A percentile compares a stretch with the other conserved stretches of the same genome.
phyloP scores from a whole-genome alignment of 2,329 filamentous ascomycete genomes.

The Thermothelomyces thermophilus region DNA sequence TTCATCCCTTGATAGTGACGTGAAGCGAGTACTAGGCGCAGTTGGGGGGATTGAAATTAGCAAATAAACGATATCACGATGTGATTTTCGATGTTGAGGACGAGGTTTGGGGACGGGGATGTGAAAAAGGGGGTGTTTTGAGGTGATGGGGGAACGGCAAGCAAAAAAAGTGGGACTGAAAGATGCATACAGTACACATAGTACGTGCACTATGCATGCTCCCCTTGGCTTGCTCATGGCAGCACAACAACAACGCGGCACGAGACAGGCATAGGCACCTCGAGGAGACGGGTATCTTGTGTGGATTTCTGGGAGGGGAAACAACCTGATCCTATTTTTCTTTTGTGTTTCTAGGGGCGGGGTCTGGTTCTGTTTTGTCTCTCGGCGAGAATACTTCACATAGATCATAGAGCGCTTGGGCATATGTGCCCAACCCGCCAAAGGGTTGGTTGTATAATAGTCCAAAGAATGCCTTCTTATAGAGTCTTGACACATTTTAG shows the following conservation, averaged over 20 bases:
- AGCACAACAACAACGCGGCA: constrained; percentile 1
- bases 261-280: not conserved
- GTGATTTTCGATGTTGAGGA: not conserved
- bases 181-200: not conserved
- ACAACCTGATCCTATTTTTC: constrained; percentile 6
- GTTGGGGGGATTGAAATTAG: constrained; percentile 69
- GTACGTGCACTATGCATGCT: not conserved
- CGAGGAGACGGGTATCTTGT: not conserved
- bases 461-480: constrained; percentile 17
- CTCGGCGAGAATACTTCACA: constrained; percentile 18
- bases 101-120: not conserved
- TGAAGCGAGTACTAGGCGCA: constrained; percentile 41
- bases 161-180: not conserved
- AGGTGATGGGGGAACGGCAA: not conserved
- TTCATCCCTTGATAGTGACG: not conserved
- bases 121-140: constrained; percentile 1
- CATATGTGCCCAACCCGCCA: constrained; percentile 18
- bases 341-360: constrained; percentile 13
- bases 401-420: constrained; percentile 23
- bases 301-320: not conserved
- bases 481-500: too few species aligned
- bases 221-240: constrained; percentile 1
- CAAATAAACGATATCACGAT: constrained; percentile 32
- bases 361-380: constrained; percentile 18
- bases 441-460: constrained; percentile 23